Evolutionary conservation across 768 basidiomycete genomes (phyloP).

Genomic region (Pleurotus tuoliensis): DNA sequence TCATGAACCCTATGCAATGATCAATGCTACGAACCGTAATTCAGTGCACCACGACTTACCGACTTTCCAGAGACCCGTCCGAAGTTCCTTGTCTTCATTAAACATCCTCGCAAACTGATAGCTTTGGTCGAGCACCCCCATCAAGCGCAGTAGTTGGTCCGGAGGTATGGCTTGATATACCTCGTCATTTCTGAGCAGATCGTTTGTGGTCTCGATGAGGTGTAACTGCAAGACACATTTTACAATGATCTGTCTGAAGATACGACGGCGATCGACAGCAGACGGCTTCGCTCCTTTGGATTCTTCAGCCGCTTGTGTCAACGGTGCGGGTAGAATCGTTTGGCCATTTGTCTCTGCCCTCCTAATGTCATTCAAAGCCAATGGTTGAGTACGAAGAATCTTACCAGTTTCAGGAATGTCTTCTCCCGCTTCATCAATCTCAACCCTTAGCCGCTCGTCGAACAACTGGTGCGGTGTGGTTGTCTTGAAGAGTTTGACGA

Average conservation of each 20-base stretch:
- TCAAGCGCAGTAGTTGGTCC: conserved; percentile 86
- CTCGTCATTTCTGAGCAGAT: conserved; percentile 86
- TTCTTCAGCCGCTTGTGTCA: conserved; percentile 70
- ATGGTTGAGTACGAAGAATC: not conserved
- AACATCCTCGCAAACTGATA: conserved; percentile 97
- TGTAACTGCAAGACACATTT: conserved; percentile 98
- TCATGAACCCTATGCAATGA: conserved; percentile 84
- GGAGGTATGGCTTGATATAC: conserved; percentile 95
- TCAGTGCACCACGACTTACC: conserved; percentile 51
- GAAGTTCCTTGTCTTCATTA: conserved; percentile 96
- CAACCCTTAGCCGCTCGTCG: conserved; percentile 85
- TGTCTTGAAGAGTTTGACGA: conserved; percentile 94
- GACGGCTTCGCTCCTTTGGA: conserved; percentile 49
- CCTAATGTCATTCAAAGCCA: conserved; percentile 3
- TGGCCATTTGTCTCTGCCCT: conserved; percentile 56
- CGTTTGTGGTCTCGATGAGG: conserved; percentile 95
- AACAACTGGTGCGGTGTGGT: conserved; percentile 97
- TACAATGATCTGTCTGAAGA: conserved; percentile 98
- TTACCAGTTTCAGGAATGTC: conserved; percentile 51
- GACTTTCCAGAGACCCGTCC: conserved; percentile 99
- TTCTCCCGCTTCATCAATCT: conserved; percentile 58
- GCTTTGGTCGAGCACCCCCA: conserved; percentile 94
- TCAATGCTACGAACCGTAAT: not conserved
- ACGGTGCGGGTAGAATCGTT: conserved; percentile 81
- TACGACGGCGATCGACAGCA: conserved; percentile 67